A percentile compares a stretch with the other conserved stretches of the same genome.
Evolutionary conservation across 73 alveolate genomes (phyloP).

Genomic region (Durusdinium trenchii): DNA sequence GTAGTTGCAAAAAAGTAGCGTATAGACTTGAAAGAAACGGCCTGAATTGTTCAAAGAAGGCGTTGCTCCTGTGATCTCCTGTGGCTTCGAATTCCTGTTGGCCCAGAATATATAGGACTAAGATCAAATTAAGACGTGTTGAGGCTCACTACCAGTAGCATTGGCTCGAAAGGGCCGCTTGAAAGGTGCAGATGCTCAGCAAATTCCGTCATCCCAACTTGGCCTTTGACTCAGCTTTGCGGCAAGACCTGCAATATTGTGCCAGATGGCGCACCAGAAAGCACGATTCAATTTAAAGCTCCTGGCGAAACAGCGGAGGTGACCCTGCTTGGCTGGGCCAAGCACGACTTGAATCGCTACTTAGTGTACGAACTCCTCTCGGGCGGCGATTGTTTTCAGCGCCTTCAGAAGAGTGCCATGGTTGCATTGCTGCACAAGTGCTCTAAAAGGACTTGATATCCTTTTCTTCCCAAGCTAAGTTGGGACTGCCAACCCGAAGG

Average conservation of each 20-base stretch:
- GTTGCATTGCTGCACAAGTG: neutral
- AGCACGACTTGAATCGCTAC: constrained; percentile 80
- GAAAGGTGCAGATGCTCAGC: constrained; percentile 95
- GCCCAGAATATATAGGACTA: neutral
- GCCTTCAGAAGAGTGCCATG: constrained; percentile 45
- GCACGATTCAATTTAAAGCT: neutral
- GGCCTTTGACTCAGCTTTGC: constrained; percentile 25
- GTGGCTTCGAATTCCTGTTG: neutral
- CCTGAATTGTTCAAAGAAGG: no score
- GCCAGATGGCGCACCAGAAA: no score
- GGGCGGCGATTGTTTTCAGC: constrained; percentile 88
- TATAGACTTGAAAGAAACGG: no score
- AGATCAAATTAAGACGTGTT: neutral
- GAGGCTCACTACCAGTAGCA: no score
- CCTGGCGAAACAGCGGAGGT: constrained; percentile 32
- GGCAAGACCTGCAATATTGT: no score
- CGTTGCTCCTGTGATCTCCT: neutral
- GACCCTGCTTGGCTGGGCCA: constrained; percentile 85
- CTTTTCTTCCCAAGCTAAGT: no score
- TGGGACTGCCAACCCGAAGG: no score
- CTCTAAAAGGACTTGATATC: no score
- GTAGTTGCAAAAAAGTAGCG: no score
- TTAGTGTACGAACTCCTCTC: constrained; percentile 78
- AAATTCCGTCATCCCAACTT: constrained; percentile 92
- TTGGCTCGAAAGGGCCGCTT: no score